These are phyloP conservation scores for Trichoderma simmonsii DNA, from an alignment of 2,329 filamentous ascomycete genomes.

Conservation along the genomic window DNA sequence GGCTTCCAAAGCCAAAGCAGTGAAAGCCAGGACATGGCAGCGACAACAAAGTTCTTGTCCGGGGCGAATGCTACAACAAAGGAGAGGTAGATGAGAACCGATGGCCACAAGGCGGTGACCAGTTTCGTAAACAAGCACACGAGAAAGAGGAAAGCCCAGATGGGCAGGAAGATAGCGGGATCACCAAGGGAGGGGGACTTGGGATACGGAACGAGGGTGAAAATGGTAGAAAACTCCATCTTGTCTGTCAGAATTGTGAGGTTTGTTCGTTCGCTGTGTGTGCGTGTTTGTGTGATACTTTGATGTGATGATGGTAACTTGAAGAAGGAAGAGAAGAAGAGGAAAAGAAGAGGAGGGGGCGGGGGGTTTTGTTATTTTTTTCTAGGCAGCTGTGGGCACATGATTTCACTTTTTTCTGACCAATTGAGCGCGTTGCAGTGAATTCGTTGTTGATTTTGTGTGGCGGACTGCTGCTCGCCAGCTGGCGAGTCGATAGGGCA, in stretches of 20 bases:
- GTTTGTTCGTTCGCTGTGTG: background rate
- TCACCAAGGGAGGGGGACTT: background rate
- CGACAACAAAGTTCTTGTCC: conserved; percentile 7
- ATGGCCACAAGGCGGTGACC: conserved; percentile 5
- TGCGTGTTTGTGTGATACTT: background rate
- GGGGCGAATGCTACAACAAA: conserved; percentile 3
- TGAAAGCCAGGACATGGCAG: conserved; percentile 11
- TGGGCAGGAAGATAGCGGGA: background rate
- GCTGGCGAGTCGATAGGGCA: background rate
- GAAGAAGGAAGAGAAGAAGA: background rate
- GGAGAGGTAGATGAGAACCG: conserved; percentile 10
- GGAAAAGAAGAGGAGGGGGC: background rate
- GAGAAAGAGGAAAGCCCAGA: conserved; percentile 1
- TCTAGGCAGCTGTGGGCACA: background rate
- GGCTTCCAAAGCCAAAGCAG: conserved; percentile 7
- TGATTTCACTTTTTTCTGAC: background rate
- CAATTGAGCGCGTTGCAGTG: background rate
- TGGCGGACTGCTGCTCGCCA: conserved; percentile 6
- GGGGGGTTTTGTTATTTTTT: background rate
- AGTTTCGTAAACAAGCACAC: conserved; percentile 9
- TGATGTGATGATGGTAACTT: conserved; percentile 14
- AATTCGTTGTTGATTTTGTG: background rate
- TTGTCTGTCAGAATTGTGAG: conserved; percentile 8
- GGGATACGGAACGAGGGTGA: conserved; percentile 8
- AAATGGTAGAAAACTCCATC: conserved; percentile 15